Percentiles rank a stretch among this genome's conserved stretches.
These are phyloP conservation scores for Alternaria sp. DNA, from an alignment of 2,329 filamentous ascomycete species.

Conservation along the genomic window DNA sequence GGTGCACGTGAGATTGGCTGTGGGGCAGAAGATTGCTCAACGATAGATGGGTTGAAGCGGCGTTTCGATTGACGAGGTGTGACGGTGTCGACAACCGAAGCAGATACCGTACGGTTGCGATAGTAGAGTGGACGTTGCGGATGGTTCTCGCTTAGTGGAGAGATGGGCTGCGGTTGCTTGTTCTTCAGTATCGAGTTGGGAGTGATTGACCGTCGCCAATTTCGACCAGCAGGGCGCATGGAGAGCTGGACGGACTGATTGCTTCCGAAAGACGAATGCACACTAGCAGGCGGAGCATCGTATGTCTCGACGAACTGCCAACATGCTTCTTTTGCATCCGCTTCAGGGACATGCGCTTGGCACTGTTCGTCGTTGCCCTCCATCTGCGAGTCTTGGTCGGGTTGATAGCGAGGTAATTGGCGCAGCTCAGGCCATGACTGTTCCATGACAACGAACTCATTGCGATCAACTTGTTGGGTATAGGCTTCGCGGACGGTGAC, in stretches of 20 bases:
- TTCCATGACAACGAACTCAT: slow-evolving; percentile 15
- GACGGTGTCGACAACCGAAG: slow-evolving; percentile 33
- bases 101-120: slow-evolving; percentile 36
- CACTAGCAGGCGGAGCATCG: slow-evolving; percentile 61
- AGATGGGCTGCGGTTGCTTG: slow-evolving; percentile 39
- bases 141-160: slow-evolving; percentile 45
- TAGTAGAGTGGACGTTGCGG: slow-evolving; percentile 33
- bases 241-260: slow-evolving; percentile 40
- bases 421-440: slow-evolving; percentile 70
- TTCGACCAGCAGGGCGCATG: slow-evolving; percentile 43
- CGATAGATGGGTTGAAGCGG: slow-evolving; percentile 35
- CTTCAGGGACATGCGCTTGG: slow-evolving; percentile 61
- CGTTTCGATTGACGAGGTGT: slow-evolving; percentile 38
- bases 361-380: slow-evolving; percentile 44
- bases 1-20: slow-evolving; percentile 47
- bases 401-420: slow-evolving; percentile 65
- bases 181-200: slow-evolving; percentile 43
- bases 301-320: slow-evolving; percentile 72
- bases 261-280: slow-evolving; percentile 55
- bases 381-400: slow-evolving; percentile 49
- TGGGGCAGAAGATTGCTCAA: slow-evolving; percentile 39
- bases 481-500: slow-evolving; percentile 79
- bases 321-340: slow-evolving; percentile 68
- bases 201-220: slow-evolving; percentile 46
- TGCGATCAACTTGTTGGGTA: slow-evolving; percentile 63